Conservation (phyloP, 257 asterid species). For the Jacaranda copaia region DNA sequence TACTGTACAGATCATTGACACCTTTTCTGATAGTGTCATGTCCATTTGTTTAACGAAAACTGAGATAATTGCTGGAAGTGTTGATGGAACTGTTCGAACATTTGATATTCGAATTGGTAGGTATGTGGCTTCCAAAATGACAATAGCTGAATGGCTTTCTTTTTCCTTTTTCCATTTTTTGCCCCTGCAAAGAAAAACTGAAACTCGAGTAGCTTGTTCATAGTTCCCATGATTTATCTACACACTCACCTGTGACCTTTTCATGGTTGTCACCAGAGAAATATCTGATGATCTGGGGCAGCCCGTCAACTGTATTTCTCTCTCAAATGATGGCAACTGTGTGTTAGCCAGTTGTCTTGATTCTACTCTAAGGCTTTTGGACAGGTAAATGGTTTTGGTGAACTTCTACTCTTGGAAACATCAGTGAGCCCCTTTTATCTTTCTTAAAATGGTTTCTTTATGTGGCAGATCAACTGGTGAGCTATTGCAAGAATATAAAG, state of each 20-base stretch:
- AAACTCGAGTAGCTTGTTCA: constrained; percentile 14
- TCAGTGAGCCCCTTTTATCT: neutral
- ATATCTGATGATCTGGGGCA: constrained; percentile 87
- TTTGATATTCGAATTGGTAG: constrained; percentile 95
- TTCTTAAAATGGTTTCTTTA: constrained; percentile 25
- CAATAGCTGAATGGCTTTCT: constrained; percentile 22
- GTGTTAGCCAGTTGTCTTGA: constrained; percentile 90
- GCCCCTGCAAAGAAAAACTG: neutral
- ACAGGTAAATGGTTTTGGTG: constrained; percentile 59
- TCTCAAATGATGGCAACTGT: constrained; percentile 93
- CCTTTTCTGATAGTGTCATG: constrained; percentile 88
- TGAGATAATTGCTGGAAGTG: constrained; percentile 98
- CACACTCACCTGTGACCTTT: constrained; percentile 33
- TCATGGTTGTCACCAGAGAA: constrained; percentile 61
- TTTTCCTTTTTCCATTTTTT: neutral
- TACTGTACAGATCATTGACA: constrained; percentile 73
- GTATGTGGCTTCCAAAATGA: constrained; percentile 57
- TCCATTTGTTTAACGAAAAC: constrained; percentile 83
- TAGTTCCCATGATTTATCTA: constrained; percentile 27
- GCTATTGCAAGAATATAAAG: constrained; percentile 89
- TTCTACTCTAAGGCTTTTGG: constrained; percentile 86
- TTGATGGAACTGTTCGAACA: constrained; percentile 96
- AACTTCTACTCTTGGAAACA: constrained; percentile 22
- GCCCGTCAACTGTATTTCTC: constrained; percentile 92
- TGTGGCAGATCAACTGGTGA: constrained; percentile 79